Percentiles rank a stretch among this genome's conserved stretches.
Evolutionary conservation across 768 basidiomycete genomes (phyloP).

Genomic region (Coprinopsis marcescibilis): DNA sequence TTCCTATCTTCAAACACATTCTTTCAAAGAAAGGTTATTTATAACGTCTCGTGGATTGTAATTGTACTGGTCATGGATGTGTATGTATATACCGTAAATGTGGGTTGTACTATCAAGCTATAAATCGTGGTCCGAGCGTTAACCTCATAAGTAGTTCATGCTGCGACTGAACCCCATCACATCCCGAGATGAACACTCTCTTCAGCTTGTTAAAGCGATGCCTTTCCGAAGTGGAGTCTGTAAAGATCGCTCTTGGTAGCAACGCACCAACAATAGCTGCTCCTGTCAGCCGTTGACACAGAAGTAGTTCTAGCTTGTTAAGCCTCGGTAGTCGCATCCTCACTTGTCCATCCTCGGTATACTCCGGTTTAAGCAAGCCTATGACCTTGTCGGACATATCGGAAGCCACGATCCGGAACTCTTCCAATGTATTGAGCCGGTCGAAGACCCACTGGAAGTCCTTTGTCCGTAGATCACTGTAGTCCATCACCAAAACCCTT

Average conservation of each 20-base stretch:
- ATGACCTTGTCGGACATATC: constrained; percentile 78
- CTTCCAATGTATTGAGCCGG: constrained; percentile 43
- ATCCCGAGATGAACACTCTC: constrained; percentile 34
- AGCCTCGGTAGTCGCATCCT: constrained; percentile 53
- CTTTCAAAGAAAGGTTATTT: too few relatives aligned
- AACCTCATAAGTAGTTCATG: constrained; percentile 13
- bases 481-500: constrained; percentile 68
- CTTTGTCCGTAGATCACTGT: constrained; percentile 79
- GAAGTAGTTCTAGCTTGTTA: constrained; percentile 44
- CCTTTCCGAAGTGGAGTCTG: constrained; percentile 22
- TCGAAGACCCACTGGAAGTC: constrained; percentile 70
- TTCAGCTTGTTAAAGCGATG: constrained; percentile 17
- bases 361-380: constrained; percentile 44
- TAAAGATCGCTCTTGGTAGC: constrained; percentile 38
- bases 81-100: neutral
- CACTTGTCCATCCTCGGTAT: constrained; percentile 11
- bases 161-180: constrained; percentile 23
- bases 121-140: constrained; percentile 4
- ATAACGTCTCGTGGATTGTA: too few relatives aligned
- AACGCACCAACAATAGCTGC: constrained; percentile 50
- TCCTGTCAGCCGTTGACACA: constrained; percentile 61
- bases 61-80: too few relatives aligned
- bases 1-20: too few relatives aligned
- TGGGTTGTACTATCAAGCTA: neutral
- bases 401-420: constrained; percentile 71